Conservation (phyloP, 352 stramenopile genomes). For the Phytophthora pistaciae region DNA sequence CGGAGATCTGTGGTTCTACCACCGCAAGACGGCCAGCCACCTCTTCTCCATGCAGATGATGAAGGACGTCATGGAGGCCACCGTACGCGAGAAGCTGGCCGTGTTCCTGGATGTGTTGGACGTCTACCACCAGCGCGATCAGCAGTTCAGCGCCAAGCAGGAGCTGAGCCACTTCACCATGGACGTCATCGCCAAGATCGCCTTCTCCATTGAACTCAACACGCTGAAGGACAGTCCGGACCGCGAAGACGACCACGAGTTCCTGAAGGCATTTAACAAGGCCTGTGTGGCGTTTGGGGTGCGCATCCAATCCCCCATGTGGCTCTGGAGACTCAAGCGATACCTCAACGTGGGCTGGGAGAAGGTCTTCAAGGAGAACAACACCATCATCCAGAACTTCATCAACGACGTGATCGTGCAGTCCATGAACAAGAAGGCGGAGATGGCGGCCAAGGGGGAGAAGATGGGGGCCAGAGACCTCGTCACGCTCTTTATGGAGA, state of each 20-base stretch:
- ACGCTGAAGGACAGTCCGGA: slow-evolving; percentile 43
- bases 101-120: slow-evolving; percentile 42
- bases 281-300: slow-evolving; percentile 39
- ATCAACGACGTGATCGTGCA: slow-evolving; percentile 61
- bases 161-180: slow-evolving; percentile 66
- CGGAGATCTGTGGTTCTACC: slow-evolving; percentile 56
- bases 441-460: slow-evolving; percentile 59
- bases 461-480: slow-evolving; percentile 53
- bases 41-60: slow-evolving; percentile 78
- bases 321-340: slow-evolving; percentile 47
- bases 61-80: slow-evolving; percentile 50
- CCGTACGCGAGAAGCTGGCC: slow-evolving; percentile 37
- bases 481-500: slow-evolving; percentile 52
- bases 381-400: slow-evolving; percentile 50
- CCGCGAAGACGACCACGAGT: slow-evolving; percentile 51
- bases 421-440: slow-evolving; percentile 51
- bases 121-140: slow-evolving; percentile 19
- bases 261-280: slow-evolving; percentile 57
- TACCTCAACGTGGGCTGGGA: slow-evolving; percentile 51
- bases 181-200: slow-evolving; percentile 71
- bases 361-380: slow-evolving; percentile 47
- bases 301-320: slow-evolving; percentile 41
- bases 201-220: slow-evolving; percentile 55
- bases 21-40: slow-evolving; percentile 86
- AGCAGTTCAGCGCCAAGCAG: slow-evolving; percentile 50